phyloP scores from a whole-genome alignment of 805 yeast genomes.

The Pichia eremophila region DNA sequence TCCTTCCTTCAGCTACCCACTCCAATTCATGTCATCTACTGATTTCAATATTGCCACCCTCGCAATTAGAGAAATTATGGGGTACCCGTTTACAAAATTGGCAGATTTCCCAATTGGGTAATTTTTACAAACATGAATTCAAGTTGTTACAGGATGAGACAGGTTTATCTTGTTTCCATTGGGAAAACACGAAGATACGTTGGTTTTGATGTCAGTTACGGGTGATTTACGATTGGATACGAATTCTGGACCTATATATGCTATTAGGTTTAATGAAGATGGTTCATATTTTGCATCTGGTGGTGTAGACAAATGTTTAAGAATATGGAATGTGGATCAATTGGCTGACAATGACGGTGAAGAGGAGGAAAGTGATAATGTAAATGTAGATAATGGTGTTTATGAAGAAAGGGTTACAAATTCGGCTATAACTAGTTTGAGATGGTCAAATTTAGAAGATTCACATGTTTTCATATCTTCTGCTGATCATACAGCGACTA shows the following conservation, averaged over 20 bases:
- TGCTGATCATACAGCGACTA: slow-evolving; percentile 51
- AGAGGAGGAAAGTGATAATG: not conserved
- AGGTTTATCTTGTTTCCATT: not conserved
- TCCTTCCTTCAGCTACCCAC: too few species aligned
- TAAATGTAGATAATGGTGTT: not conserved
- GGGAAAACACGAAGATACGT: not conserved
- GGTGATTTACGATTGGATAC: slow-evolving; percentile 30
- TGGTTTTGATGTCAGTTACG: not conserved
- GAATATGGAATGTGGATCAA: slow-evolving; percentile 6
- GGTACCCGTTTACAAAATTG: not conserved
- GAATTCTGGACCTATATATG: slow-evolving; percentile 44
- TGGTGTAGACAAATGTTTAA: slow-evolving; percentile 39
- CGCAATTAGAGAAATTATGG: not conserved
- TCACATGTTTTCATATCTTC: slow-evolving; percentile 39
- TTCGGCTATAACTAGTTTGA: slow-evolving; percentile 51
- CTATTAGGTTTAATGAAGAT: slow-evolving; percentile 40
- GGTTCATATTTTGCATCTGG: slow-evolving; percentile 54
- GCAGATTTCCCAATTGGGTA: not conserved
- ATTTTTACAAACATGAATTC: not conserved
- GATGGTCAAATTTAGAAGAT: slow-evolving; percentile 42
- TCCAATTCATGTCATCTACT: too few species aligned
- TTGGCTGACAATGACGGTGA: slow-evolving; percentile 1
- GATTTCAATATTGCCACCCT: not conserved
- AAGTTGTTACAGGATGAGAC: too few species aligned
- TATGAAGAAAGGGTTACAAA: slow-evolving; percentile 14